These are phyloP conservation scores for Lodderomyces pseudojiufengensis DNA, from an alignment of 1,139 yeast species.

Conservation along the genomic window DNA sequence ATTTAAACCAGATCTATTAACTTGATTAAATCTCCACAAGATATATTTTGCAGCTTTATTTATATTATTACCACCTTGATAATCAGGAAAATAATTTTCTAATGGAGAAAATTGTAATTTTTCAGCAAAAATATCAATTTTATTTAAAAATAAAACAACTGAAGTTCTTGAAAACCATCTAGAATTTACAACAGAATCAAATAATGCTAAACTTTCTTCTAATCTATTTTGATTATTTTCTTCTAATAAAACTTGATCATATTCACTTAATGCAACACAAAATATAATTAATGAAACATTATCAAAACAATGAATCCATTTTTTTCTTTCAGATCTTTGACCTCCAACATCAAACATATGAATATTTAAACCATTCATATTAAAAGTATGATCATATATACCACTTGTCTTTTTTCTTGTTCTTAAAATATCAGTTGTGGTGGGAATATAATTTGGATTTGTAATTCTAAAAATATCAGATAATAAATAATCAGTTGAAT, in stretches of 20 bases:
- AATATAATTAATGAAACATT: slow-evolving; percentile 86
- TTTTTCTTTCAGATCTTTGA: slow-evolving; percentile 86
- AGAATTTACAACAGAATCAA: slow-evolving; percentile 90
- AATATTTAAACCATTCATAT: slow-evolving; percentile 65
- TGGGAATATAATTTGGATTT: slow-evolving; percentile 61
- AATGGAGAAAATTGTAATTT: slow-evolving; percentile 79
- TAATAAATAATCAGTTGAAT: slow-evolving; percentile 80
- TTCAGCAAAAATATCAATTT: slow-evolving; percentile 85
- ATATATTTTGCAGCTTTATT: slow-evolving; percentile 94
- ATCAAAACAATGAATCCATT: slow-evolving; percentile 95
- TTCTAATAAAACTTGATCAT: slow-evolving; percentile 81
- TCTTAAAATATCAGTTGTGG: slow-evolving; percentile 71
- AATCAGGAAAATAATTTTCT: slow-evolving; percentile 83
- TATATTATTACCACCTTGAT: slow-evolving; percentile 83
- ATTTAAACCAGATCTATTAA: slow-evolving; percentile 76
- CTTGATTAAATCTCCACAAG: slow-evolving; percentile 84
- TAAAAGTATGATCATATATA: slow-evolving; percentile 77
- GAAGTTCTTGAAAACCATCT: slow-evolving; percentile 90
- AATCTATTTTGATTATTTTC: slow-evolving; percentile 76
- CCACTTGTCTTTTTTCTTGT: slow-evolving; percentile 94
- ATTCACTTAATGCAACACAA: slow-evolving; percentile 87
- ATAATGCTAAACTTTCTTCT: slow-evolving; percentile 79
- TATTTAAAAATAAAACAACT: slow-evolving; percentile 79
- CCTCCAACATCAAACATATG: slow-evolving; percentile 95
- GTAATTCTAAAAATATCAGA: slow-evolving; percentile 64